Conservation (phyloP, 768 basidiomycete genomes). For the Leucosporidium yakuticum region DNA sequence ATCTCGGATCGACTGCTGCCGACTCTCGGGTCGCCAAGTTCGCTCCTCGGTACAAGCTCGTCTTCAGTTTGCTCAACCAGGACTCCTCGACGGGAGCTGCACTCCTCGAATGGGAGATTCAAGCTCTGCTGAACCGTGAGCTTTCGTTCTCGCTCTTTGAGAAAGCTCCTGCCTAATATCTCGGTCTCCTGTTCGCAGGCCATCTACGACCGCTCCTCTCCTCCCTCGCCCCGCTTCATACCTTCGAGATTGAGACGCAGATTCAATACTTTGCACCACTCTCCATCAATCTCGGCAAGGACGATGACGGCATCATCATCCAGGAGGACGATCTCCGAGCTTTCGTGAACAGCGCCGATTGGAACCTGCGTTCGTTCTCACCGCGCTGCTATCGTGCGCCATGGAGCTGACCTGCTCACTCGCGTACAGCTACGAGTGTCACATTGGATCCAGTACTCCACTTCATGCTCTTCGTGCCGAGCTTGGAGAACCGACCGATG, state of each 20-base stretch:
- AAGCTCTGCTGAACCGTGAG: conserved; percentile 59
- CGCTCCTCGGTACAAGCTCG: conserved; percentile 70
- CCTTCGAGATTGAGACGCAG: conserved; percentile 91
- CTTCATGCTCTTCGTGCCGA: conserved; percentile 84
- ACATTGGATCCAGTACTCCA: conserved; percentile 91
- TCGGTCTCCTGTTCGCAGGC: conserved; percentile 47
- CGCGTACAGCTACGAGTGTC: conserved; percentile 68
- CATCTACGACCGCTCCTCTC: conserved; percentile 63
- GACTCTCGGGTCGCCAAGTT: conserved; percentile 63
- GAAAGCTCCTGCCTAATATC: no score
- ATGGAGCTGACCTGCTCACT: not conserved
- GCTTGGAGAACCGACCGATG: conserved; percentile 61
- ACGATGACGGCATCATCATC: conserved; percentile 51
- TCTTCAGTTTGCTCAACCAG: conserved; percentile 91
- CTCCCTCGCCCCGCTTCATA: conserved; percentile 63
- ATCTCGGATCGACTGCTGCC: conserved; percentile 12
- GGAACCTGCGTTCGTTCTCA: conserved; percentile 68
- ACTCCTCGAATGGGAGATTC: conserved; percentile 66
- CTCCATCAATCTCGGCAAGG: conserved; percentile 59
- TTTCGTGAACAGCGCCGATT: conserved; percentile 92
- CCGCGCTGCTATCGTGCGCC: not conserved
- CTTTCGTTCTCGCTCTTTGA: conserved; percentile 23
- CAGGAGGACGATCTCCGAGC: conserved; percentile 78
- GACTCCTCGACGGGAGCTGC: conserved; percentile 61
- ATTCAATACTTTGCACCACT: conserved; percentile 86